Percentiles rank a stretch among this genome's conserved stretches.
These are phyloP conservation scores for Gastrolobium bilobum DNA, from an alignment of 306 rosid genomes.

Conservation along the genomic window DNA sequence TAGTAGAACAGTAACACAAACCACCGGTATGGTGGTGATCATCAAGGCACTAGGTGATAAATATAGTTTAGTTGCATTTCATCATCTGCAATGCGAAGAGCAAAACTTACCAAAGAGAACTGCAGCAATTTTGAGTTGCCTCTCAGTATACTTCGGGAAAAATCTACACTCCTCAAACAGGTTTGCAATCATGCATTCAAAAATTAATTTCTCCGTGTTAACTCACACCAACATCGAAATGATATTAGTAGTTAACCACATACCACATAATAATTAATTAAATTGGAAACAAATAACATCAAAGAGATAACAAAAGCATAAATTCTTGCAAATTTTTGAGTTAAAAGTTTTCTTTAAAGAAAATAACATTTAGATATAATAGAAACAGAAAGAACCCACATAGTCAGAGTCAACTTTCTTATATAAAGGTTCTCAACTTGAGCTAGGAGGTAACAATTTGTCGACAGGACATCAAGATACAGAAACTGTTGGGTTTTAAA, in stretches of 20 bases:
- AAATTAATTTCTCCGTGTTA: conserved; percentile 87
- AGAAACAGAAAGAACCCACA: conserved; percentile 1
- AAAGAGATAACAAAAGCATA: too few relatives aligned
- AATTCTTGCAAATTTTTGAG: not conserved
- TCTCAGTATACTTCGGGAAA: conserved; percentile 96
- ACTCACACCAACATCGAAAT: conserved; percentile 29
- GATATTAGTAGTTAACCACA: conserved; percentile 31
- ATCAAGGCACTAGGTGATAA: too few relatives aligned
- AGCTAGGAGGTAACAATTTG: conserved; percentile 5
- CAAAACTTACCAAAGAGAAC: conserved; percentile 92
- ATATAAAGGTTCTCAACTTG: conserved; percentile 3
- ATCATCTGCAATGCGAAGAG: too few relatives aligned
- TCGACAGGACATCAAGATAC: not conserved
- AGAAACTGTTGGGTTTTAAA: too few relatives aligned
- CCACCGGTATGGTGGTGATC: too few relatives aligned
- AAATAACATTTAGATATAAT: not conserved
- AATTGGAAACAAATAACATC: conserved; percentile 1
- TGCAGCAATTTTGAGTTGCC: conserved; percentile 94
- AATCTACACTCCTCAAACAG: conserved; percentile 94
- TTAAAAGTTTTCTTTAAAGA: conserved; percentile 18
- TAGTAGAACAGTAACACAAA: too few relatives aligned
- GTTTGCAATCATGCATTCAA: conserved; percentile 94
- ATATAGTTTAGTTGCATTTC: too few relatives aligned
- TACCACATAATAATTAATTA: conserved; percentile 1
- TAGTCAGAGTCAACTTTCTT: not conserved